Evolutionary conservation across 805 yeast species (phyloP).

Genomic region (Tanozyma kutaoensis): DNA sequence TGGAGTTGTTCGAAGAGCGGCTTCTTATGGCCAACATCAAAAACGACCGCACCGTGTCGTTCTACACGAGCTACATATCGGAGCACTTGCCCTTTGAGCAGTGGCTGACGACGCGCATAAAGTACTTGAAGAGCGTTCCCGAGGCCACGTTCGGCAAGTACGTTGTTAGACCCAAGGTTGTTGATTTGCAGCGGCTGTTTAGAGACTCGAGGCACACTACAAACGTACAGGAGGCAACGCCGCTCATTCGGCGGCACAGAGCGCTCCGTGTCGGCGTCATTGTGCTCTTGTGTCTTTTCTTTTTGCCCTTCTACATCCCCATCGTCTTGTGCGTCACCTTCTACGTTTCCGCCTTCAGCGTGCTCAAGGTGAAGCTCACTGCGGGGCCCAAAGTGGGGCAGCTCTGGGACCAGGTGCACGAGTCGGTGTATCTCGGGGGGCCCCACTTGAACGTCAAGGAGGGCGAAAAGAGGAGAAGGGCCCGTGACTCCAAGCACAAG

Average conservation of each 20-base stretch:
- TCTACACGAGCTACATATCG: conserved; percentile 70
- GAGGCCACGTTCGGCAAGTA: conserved; percentile 22
- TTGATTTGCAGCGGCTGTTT: conserved; percentile 31
- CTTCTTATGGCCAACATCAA: conserved; percentile 59
- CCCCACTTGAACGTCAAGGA: conserved; percentile 19
- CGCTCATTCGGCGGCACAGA: conserved; percentile 17
- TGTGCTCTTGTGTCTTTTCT: conserved; percentile 10
- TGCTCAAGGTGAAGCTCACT: conserved; percentile 19
- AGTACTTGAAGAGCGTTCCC: conserved; percentile 34
- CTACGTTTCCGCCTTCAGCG: conserved; percentile 24
- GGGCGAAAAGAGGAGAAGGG: conserved; percentile 16
- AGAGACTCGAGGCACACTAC: conserved; percentile 4
- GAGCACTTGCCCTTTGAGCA: conserved; percentile 60
- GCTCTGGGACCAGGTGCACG: conserved; percentile 22
- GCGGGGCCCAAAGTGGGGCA: conserved; percentile 9
- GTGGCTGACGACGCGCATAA: conserved; percentile 33
- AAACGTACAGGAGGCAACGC: conserved; percentile 26
- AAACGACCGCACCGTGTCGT: conserved; percentile 80
- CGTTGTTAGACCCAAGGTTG: conserved; percentile 31
- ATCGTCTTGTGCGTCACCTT: conserved; percentile 23
- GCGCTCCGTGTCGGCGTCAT: conserved; percentile 12
- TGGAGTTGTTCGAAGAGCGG: conserved; percentile 42
- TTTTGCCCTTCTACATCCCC: conserved; percentile 40
- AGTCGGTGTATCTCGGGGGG: conserved; percentile 16
- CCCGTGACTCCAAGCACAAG: conserved; percentile 15